Evolutionary conservation across 352 stramenopile genomes (phyloP).

Genomic region (Pelagophyceae sp.): DNA sequence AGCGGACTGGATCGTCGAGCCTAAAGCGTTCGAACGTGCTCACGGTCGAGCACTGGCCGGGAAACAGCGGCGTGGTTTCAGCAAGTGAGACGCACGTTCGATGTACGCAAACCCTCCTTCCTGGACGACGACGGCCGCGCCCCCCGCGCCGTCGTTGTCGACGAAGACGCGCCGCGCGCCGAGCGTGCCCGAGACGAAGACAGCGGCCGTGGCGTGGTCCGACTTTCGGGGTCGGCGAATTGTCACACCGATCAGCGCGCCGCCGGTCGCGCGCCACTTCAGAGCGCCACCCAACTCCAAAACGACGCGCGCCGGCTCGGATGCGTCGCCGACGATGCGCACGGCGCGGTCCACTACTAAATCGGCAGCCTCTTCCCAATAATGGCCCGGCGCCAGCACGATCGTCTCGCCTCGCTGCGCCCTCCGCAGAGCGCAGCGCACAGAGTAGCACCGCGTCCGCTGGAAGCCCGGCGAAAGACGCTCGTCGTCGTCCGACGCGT

Average conservation of each 20-base stretch:
- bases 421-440: constrained; percentile 51
- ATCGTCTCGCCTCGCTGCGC: constrained; percentile 64
- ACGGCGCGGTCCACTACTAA: constrained; percentile 49
- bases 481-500: no score
- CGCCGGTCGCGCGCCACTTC: constrained; percentile 34
- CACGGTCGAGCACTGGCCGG: no score
- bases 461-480: background rate
- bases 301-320: constrained; percentile 56
- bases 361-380: constrained; percentile 57
- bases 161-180: background rate
- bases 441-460: constrained; percentile 27
- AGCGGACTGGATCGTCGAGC: background rate
- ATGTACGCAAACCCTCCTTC: background rate
- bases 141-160: background rate
- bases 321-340: constrained; percentile 58
- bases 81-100: no score
- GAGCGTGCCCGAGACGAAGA: background rate
- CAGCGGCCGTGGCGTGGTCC: background rate
- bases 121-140: background rate
- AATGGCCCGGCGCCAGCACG: constrained; percentile 65
- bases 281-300: constrained; percentile 62
- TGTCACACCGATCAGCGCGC: background rate
- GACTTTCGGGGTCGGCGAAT: background rate
- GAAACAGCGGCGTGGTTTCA: no score
- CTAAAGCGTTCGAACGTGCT: no score